These are phyloP conservation scores for Chaetoscypha palmicola DNA, from an alignment of 2,329 filamentous ascomycete genomes.

Conservation along the genomic window DNA sequence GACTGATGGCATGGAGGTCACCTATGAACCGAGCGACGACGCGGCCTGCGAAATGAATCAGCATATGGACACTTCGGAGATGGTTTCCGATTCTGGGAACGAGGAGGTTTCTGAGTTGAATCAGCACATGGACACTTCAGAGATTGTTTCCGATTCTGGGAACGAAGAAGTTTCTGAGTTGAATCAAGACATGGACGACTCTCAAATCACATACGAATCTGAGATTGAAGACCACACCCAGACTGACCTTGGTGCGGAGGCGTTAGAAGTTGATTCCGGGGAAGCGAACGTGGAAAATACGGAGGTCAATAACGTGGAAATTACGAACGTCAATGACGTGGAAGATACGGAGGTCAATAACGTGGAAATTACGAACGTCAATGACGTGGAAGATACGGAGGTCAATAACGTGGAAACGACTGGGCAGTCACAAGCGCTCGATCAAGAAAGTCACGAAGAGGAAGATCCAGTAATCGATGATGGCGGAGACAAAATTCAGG, in stretches of 20 bases:
- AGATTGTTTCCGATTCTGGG: conserved; percentile 8
- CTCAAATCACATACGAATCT: conserved; percentile 5
- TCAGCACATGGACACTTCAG: not conserved
- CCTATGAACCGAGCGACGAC: conserved; percentile 3
- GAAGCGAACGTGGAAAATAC: not conserved
- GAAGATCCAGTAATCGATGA: not conserved
- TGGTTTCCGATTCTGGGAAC: conserved; percentile 1
- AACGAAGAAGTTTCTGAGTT: conserved; percentile 7
- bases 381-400: not conserved
- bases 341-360: not conserved
- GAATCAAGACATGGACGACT: not conserved
- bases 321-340: not conserved
- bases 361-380: not conserved
- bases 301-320: not conserved
- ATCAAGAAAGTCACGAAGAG: no score
- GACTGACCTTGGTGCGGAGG: not conserved
- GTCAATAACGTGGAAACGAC: no score
- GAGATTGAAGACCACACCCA: conserved; percentile 12
- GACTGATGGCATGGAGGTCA: conserved; percentile 1
- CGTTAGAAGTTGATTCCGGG: not conserved
- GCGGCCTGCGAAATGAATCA: conserved; percentile 2
- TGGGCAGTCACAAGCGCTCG: no score
- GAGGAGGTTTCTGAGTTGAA: conserved; percentile 5
- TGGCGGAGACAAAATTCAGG: no score
- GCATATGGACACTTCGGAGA: not conserved